Evolutionary conservation across 2,329 filamentous ascomycete species (phyloP).

Genomic region (Aspergillus sp.): DNA sequence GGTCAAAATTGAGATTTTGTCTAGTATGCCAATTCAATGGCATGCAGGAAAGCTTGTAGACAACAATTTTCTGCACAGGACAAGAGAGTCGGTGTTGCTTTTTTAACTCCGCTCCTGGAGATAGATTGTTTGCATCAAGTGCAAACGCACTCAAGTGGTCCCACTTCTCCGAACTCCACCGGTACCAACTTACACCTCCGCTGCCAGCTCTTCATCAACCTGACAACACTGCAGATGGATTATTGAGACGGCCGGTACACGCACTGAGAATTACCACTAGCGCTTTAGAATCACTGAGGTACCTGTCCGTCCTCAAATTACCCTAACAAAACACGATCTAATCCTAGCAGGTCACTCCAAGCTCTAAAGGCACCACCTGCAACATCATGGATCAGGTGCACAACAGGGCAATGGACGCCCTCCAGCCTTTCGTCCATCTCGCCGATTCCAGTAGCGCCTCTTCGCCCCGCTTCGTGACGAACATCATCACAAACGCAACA

Average conservation of each 20-base stretch:
- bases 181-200: not conserved
- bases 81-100: too few species aligned
- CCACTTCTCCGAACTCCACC: not conserved
- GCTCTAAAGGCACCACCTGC: not conserved
- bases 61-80: too few species aligned
- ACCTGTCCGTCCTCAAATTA: not conserved
- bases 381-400: constrained; percentile 52
- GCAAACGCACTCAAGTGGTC: not conserved
- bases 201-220: not conserved
- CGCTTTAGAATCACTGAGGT: not conserved
- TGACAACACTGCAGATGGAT: not conserved
- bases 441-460: constrained; percentile 74
- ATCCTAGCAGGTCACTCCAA: not conserved
- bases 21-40: not conserved
- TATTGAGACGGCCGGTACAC: not conserved
- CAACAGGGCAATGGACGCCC: constrained; percentile 60
- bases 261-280: not conserved
- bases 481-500: constrained; percentile 85
- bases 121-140: not conserved
- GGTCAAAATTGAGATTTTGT: not conserved
- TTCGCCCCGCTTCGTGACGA: constrained; percentile 80
- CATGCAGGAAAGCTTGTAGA: not conserved
- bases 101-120: too few species aligned
- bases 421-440: constrained; percentile 86
- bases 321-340: not conserved